These are phyloP conservation scores for Lablab purpureus DNA, from an alignment of 306 rosid genomes.

Conservation along the genomic window DNA sequence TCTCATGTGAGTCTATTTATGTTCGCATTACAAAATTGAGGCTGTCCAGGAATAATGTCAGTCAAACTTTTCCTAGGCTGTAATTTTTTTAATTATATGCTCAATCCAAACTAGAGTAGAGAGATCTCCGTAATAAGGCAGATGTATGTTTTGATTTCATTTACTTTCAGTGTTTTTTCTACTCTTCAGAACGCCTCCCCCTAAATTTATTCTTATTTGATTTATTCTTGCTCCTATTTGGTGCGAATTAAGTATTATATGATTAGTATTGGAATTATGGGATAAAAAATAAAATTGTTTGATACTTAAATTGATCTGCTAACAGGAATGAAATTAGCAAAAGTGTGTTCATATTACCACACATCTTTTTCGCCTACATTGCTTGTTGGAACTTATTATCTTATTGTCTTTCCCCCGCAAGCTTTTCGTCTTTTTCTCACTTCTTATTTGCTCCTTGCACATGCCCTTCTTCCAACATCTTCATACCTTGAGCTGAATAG, in stretches of 20 bases:
- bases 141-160: conserved; percentile 34
- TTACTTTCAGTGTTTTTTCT: conserved; percentile 6
- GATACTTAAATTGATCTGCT: not conserved
- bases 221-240: conserved; percentile 2
- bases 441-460: not conserved
- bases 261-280: not conserved
- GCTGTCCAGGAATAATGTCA: conserved; percentile 53
- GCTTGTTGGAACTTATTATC: not conserved
- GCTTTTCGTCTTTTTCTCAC: not conserved
- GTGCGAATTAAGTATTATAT: not conserved
- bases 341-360: not conserved
- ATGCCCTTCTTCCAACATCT: not conserved
- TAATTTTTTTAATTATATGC: conserved; percentile 30
- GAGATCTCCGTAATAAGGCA: conserved; percentile 39
- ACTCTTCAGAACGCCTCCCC: not conserved
- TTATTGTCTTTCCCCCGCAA: not conserved
- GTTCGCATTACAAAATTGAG: conserved; percentile 30
- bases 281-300: not conserved
- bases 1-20: conserved; percentile 33
- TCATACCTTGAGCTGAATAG: not conserved
- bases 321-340: not conserved
- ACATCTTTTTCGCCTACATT: not conserved
- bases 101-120: conserved; percentile 15
- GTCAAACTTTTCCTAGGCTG: not conserved
- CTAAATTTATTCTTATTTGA: not conserved